phyloP scores from a whole-genome alignment of 169 alveolate genomes.

The Cryptosporidium muris region DNA sequence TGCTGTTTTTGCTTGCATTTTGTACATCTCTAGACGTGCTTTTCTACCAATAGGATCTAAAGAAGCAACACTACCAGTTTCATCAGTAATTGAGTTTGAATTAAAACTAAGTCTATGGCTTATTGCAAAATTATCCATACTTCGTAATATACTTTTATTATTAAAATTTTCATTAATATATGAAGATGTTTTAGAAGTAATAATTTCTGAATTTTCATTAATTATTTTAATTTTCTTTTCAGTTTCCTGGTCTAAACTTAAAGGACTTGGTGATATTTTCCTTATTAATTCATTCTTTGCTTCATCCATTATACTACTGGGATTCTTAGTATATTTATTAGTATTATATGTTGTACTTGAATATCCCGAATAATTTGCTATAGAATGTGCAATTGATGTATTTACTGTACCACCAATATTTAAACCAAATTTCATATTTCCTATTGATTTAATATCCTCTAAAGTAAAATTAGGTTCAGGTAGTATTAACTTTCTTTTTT shows the following conservation, averaged over 20 bases:
- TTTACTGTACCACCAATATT: neutral
- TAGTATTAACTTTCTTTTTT: slow-evolving; percentile 40
- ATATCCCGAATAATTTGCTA: neutral
- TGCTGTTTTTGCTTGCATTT: slow-evolving; percentile 59
- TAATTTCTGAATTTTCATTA: neutral
- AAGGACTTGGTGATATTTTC: slow-evolving; percentile 42
- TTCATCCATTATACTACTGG: slow-evolving; percentile 32
- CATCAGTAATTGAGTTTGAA: slow-evolving; percentile 35
- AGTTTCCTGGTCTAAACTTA: neutral
- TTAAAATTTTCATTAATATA: neutral
- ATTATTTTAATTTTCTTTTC: neutral
- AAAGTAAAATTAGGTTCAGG: slow-evolving; percentile 51
- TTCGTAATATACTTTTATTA: neutral
- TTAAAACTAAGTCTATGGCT: slow-evolving; percentile 57
- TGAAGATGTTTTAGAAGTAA: neutral
- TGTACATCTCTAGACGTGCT: slow-evolving; percentile 65
- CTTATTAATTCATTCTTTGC: slow-evolving; percentile 28
- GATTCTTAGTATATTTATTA: neutral
- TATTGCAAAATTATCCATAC: neutral
- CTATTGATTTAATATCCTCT: slow-evolving; percentile 29
- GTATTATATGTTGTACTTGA: neutral
- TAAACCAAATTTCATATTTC: slow-evolving; percentile 9
- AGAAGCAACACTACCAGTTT: slow-evolving; percentile 54
- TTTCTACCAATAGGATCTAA: slow-evolving; percentile 68
- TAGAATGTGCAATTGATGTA: neutral